Conservation (phyloP, 768 basidiomycete species). For the Cantharellus cinnabarinus region DNA sequence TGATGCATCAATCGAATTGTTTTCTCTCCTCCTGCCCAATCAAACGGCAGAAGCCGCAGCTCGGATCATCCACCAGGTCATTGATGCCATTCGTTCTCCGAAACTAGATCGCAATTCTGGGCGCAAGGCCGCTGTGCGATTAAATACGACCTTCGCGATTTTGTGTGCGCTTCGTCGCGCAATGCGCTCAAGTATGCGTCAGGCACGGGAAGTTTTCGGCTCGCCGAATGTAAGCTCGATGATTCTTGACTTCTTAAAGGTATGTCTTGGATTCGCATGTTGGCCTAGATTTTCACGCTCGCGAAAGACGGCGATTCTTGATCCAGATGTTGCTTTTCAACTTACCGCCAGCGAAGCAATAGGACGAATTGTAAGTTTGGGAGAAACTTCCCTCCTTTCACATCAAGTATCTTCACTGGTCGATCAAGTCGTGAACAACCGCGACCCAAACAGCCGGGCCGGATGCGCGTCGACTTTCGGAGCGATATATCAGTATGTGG, state of each 20-base stretch:
- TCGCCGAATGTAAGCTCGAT: constrained; percentile 37
- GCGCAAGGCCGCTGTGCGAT: constrained; percentile 59
- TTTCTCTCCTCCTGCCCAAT: constrained; percentile 53
- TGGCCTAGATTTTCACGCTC: background rate
- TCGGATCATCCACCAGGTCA: constrained; percentile 34
- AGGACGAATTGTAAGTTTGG: constrained; percentile 66
- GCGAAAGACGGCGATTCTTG: constrained; percentile 32
- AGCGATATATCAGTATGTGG: constrained; percentile 77
- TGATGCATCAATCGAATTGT: constrained; percentile 75
- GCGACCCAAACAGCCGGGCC: constrained; percentile 78
- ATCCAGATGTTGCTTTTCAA: constrained; percentile 59
- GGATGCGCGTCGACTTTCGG: constrained; percentile 89
- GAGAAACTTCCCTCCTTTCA: constrained; percentile 67
- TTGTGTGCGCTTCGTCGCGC: constrained; percentile 37
- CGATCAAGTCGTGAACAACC: constrained; percentile 83
- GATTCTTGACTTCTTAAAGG: constrained; percentile 61
- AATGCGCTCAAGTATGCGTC: constrained; percentile 22
- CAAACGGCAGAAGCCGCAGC: constrained; percentile 46
- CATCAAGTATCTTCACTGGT: constrained; percentile 77
- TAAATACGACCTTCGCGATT: constrained; percentile 63
- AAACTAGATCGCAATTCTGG: constrained; percentile 79
- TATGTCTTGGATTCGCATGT: constrained; percentile 15
- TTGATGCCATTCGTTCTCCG: constrained; percentile 46
- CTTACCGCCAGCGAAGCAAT: constrained; percentile 71
- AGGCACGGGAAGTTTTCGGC: constrained; percentile 46